A percentile compares a stretch with the other conserved stretches of the same genome.
Evolutionary conservation across 352 stramenopile genomes (phyloP).

Genomic region (Phytophthora sp.): DNA sequence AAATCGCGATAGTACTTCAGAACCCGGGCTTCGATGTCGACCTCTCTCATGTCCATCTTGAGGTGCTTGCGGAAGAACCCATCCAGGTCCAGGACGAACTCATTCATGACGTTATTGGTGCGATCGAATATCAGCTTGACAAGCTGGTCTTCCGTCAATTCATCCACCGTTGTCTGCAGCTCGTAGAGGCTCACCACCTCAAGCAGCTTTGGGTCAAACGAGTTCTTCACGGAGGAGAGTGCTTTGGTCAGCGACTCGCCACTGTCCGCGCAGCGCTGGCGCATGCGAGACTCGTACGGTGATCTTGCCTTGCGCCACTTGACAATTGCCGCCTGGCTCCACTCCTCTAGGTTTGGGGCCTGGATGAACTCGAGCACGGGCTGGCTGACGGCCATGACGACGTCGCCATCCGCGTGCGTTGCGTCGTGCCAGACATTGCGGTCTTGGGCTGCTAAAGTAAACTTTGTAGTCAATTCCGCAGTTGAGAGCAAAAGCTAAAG

Average conservation of each 20-base stretch:
- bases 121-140: constrained; percentile 1
- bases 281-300: constrained; percentile 19
- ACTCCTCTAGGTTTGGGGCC: constrained; percentile 11
- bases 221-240: constrained; percentile 13
- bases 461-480: constrained; percentile 18
- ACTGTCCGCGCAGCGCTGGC: constrained; percentile 20
- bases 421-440: constrained; percentile 13
- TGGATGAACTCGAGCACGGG: constrained; percentile 24
- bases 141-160: constrained; percentile 13
- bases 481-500: constrained; percentile 9
- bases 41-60: constrained; percentile 12
- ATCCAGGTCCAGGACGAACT: constrained; percentile 12
- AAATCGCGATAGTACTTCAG: constrained; percentile 17
- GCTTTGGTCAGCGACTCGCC: constrained; percentile 18
- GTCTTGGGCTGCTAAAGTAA: constrained; percentile 14
- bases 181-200: constrained; percentile 19
- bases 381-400: constrained; percentile 22
- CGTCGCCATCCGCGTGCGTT: constrained; percentile 23
- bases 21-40: constrained; percentile 7
- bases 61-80: constrained; percentile 16
- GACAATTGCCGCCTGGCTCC: constrained; percentile 25
- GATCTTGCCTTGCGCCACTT: constrained; percentile 10
- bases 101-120: constrained; percentile 10
- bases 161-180: constrained; percentile 3
- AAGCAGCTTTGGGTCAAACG: constrained; percentile 17